Percentiles rank a stretch among this genome's conserved stretches.
These are phyloP conservation scores for Trypanosoma rangeli DNA, from an alignment of 208 protist species.

Conservation along the genomic window DNA sequence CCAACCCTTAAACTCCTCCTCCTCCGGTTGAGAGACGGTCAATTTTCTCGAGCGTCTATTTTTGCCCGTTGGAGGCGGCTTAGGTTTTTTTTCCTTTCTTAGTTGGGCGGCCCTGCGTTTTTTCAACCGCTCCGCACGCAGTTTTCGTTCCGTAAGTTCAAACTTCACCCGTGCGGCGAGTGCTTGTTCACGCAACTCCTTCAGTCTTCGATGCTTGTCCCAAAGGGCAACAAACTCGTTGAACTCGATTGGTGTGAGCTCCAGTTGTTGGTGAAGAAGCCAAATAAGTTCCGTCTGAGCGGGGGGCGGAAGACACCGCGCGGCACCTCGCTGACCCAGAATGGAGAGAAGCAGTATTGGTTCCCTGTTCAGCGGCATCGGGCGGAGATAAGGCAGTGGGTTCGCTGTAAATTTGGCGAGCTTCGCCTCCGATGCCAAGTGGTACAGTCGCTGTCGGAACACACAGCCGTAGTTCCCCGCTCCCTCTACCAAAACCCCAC, in stretches of 20 bases:
- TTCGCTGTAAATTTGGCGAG: constrained; percentile 58
- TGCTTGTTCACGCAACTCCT: constrained; percentile 35
- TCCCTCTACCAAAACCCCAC: constrained; percentile 75
- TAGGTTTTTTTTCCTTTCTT: constrained; percentile 47
- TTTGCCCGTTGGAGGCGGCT: constrained; percentile 16
- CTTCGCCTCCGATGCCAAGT: constrained; percentile 50
- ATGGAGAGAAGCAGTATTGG: constrained; percentile 62
- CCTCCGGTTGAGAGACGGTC: constrained; percentile 5
- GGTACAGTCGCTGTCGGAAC: constrained; percentile 67
- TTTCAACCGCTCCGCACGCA: constrained; percentile 60
- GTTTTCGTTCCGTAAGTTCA: constrained; percentile 46
- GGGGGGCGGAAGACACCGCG: background rate
- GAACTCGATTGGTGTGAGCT: constrained; percentile 44
- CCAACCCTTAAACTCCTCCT: constrained; percentile 29
- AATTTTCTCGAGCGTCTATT: constrained; percentile 26
- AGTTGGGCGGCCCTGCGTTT: constrained; percentile 41
- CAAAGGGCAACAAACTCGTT: constrained; percentile 33
- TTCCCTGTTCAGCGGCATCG: constrained; percentile 31
- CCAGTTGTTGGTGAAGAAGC: constrained; percentile 35
- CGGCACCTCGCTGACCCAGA: constrained; percentile 29
- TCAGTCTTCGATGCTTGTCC: constrained; percentile 30
- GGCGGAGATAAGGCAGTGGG: constrained; percentile 55
- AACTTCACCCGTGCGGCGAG: constrained; percentile 30
- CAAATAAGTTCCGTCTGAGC: constrained; percentile 15
- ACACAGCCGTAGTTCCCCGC: constrained; percentile 55